Evolutionary conservation across 2,329 filamentous ascomycete species (phyloP).

Genomic region (Trichoderma citrinoviride): DNA sequence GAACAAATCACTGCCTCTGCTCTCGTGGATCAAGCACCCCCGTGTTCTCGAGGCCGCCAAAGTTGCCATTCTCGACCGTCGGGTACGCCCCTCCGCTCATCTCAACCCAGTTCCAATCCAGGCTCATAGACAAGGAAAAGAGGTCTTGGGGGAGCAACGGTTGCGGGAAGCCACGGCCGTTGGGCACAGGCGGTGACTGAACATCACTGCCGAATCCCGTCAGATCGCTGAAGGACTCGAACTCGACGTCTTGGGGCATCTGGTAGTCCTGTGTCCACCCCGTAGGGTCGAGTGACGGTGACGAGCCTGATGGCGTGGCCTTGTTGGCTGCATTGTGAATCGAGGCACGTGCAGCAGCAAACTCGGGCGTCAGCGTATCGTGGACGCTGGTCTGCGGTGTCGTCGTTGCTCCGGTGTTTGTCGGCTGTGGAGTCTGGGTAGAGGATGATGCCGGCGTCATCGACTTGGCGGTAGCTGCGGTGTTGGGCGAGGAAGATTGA

Average conservation of each 20-base stretch:
- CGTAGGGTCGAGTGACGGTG: conserved; percentile 44
- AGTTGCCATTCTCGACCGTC: conserved; percentile 61
- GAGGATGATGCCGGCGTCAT: background rate
- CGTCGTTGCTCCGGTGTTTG: background rate
- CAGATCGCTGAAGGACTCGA: conserved; percentile 41
- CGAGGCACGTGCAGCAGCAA: conserved; percentile 27
- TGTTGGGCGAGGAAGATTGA: conserved; percentile 22
- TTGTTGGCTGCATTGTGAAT: conserved; percentile 30
- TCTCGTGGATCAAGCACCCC: background rate
- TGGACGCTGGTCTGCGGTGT: conserved; percentile 20
- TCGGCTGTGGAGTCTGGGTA: background rate
- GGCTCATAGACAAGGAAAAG: conserved; percentile 92
- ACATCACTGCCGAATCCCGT: conserved; percentile 43
- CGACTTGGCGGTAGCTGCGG: conserved; percentile 7
- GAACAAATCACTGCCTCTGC: background rate
- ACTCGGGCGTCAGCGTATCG: conserved; percentile 32
- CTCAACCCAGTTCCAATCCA: conserved; percentile 82
- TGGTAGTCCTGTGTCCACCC: conserved; percentile 50
- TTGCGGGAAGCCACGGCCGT: conserved; percentile 62
- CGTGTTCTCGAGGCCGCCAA: conserved; percentile 28
- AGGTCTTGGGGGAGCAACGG: conserved; percentile 89
- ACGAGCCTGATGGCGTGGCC: conserved; percentile 30
- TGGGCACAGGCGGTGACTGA: conserved; percentile 36
- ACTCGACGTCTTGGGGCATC: conserved; percentile 42
- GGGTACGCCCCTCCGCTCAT: conserved; percentile 65